Evolutionary conservation across 2,329 filamentous ascomycete genomes (phyloP).

Genomic region (Diaporthe helianthi): DNA sequence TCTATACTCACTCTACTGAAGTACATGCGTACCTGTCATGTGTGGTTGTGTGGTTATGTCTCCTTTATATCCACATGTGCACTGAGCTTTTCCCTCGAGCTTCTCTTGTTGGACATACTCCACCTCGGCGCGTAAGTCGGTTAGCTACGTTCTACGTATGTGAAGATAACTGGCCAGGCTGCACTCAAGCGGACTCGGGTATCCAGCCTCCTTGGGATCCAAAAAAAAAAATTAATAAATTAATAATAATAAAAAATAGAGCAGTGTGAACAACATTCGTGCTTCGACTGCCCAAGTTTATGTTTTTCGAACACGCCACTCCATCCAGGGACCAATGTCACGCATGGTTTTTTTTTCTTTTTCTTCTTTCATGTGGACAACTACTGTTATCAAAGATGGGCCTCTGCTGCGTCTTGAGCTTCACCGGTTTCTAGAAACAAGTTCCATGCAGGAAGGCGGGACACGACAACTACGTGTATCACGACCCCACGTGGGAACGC

Average conservation of each 20-base stretch:
- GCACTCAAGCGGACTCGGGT: too few species aligned
- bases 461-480: background rate
- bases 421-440: constrained; percentile 16
- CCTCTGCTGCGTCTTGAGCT: background rate
- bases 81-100: background rate
- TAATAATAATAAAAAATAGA: background rate
- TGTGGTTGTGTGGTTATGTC: too few species aligned
- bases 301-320: background rate
- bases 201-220: too few species aligned
- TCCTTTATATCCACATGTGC: too few species aligned
- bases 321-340: background rate
- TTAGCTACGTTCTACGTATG: too few species aligned
- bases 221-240: too few species aligned
- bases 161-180: background rate
- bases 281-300: background rate
- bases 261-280: background rate
- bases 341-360: background rate
- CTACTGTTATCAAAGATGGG: background rate
- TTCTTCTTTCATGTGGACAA: background rate
- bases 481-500: background rate
- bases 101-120: background rate
- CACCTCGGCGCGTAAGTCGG: background rate
- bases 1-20: too few species aligned
- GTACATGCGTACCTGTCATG: too few species aligned
- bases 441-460: constrained; percentile 15